Percentiles rank a stretch among this genome's conserved stretches.
Evolutionary conservation across 116 monocot species (phyloP).

Genomic region (Papilionanthe hybrid): DNA sequence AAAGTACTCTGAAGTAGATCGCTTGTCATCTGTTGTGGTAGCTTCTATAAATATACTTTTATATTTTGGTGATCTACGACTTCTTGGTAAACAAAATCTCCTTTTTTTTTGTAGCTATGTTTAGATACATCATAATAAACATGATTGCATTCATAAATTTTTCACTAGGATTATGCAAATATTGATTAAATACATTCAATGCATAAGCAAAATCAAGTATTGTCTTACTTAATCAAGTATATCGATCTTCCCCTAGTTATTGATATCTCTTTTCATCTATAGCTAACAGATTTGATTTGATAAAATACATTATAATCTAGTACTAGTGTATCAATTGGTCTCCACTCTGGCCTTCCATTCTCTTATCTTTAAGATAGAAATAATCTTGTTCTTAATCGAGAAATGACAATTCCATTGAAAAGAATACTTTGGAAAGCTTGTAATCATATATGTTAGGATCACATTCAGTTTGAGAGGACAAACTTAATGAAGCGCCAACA

Average conservation of each 20-base stretch:
- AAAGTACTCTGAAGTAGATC: conserved; percentile 5
- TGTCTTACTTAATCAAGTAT: neutral
- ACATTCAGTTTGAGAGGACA: too few relatives aligned
- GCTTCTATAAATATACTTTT: neutral
- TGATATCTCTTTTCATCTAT: neutral
- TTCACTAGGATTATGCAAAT: neutral
- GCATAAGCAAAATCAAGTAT: neutral
- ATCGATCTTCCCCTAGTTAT: neutral
- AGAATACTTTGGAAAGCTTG: too few relatives aligned
- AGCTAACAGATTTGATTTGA: neutral
- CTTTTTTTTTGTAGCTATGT: neutral
- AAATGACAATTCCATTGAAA: neutral
- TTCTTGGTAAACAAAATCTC: conserved; percentile 13
- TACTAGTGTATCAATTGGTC: neutral
- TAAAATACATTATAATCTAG: too few relatives aligned
- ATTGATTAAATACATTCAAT: conserved; percentile 6
- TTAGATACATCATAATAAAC: conserved; percentile 6
- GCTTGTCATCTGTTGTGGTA: neutral
- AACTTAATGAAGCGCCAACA: too few relatives aligned
- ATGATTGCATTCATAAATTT: neutral
- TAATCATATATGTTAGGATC: too few relatives aligned
- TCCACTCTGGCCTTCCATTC: neutral
- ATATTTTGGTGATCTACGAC: neutral
- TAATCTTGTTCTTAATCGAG: neutral
- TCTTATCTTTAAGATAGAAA: neutral